phyloP scores from a whole-genome alignment of 2,329 filamentous ascomycete species.

The Scedosporium apiospermum region DNA sequence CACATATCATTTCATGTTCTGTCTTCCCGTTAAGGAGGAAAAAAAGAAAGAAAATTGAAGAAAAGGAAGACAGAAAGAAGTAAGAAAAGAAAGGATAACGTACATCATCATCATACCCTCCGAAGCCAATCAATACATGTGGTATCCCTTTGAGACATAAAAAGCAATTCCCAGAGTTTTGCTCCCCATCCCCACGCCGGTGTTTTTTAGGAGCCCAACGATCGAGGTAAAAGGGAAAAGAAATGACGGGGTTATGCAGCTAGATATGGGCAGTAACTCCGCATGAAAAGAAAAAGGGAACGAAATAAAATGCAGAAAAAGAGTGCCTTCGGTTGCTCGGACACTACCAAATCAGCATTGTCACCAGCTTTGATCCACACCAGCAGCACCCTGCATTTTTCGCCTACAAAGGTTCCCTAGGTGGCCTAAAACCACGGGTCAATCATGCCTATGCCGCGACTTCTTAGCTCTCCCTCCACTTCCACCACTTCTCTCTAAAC shows the following conservation, averaged over 20 bases:
- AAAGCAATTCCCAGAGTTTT: not conserved
- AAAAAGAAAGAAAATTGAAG: not conserved
- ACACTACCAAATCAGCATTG: not conserved
- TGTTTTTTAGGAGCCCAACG: not conserved
- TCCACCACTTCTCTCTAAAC: not conserved
- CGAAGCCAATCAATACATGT: not conserved
- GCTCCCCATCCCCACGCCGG: not conserved
- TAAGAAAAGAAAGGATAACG: no score
- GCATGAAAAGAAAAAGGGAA: not conserved
- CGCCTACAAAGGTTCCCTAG: not conserved
- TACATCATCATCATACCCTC: no score
- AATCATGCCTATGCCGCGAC: not conserved
- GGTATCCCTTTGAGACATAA: not conserved
- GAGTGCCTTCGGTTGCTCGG: not conserved
- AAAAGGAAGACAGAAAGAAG: not conserved
- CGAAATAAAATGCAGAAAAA: not conserved
- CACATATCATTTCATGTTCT: not conserved
- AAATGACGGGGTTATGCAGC: not conserved
- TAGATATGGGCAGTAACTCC: not conserved
- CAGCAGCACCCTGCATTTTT: not conserved
- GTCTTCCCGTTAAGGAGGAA: not conserved
- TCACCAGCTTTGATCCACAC: not conserved
- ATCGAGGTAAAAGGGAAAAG: no score
- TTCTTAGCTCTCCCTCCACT: not conserved
- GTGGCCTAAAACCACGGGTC: not conserved